Evolutionary conservation across 257 asterid genomes (phyloP).

Genomic region (Przewalskia tangutica): DNA sequence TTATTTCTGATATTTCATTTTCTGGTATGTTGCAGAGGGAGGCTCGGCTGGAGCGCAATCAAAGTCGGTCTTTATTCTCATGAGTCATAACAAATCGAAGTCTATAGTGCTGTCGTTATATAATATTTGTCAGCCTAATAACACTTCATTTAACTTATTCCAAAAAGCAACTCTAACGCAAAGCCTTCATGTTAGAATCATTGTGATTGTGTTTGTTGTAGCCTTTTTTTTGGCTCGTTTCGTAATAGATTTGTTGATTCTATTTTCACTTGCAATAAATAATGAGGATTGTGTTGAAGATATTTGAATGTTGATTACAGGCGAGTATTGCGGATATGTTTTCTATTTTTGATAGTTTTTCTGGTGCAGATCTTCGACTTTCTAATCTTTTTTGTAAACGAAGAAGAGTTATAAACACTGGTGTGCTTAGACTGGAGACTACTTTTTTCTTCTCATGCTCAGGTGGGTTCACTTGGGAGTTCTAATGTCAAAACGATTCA

Average conservation of each 20-base stretch:
- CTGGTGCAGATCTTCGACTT: neutral
- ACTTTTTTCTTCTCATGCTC: no score
- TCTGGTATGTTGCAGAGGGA: slow-evolving; percentile 64
- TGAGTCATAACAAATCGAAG: slow-evolving; percentile 21
- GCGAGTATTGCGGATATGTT: neutral
- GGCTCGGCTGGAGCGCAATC: slow-evolving; percentile 88
- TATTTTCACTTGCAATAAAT: neutral
- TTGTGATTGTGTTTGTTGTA: neutral
- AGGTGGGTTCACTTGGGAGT: no score
- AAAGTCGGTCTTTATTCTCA: slow-evolving; percentile 63
- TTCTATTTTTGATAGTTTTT: neutral
- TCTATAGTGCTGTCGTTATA: neutral
- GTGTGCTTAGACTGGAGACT: neutral
- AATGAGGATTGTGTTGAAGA: neutral
- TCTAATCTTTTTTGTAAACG: neutral
- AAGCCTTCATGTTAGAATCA: neutral
- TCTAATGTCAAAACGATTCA: neutral
- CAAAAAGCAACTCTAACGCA: neutral
- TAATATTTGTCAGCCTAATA: neutral
- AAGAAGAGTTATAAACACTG: neutral
- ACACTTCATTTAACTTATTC: neutral
- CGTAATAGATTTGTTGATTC: neutral
- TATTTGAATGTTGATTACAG: neutral
- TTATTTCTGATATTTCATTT: neutral
- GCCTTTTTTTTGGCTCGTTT: neutral